These are phyloP conservation scores for Pharnaceum exiguum DNA, from an alignment of 148 eudicot genomes.

Conservation along the genomic window DNA sequence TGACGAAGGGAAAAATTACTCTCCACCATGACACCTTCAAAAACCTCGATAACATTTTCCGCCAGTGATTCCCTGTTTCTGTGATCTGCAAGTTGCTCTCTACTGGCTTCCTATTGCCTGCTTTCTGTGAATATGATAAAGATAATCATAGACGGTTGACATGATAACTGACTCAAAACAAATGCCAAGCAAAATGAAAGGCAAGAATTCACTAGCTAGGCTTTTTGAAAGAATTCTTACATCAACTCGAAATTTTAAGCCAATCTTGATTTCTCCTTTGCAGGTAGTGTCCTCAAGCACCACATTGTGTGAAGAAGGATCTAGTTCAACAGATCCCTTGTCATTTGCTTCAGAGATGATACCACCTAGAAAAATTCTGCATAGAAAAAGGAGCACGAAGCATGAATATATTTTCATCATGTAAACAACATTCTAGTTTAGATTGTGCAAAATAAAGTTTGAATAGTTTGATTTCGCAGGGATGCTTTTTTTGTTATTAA, in stretches of 20 bases:
- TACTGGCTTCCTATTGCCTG: conserved; percentile 9
- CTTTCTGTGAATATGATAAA: conserved; percentile 30
- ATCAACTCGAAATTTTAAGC: conserved; percentile 40
- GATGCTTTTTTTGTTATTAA: too few species aligned
- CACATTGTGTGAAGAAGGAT: conserved; percentile 61
- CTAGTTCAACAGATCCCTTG: conserved; percentile 41
- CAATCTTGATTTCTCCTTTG: conserved; percentile 74
- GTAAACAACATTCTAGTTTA: background rate
- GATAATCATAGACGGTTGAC: background rate
- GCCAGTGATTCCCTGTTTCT: conserved; percentile 26
- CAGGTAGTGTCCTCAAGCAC: conserved; percentile 74
- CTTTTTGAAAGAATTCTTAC: conserved; percentile 27
- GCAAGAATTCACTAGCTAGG: background rate
- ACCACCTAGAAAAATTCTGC: conserved; percentile 53
- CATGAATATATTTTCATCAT: background rate
- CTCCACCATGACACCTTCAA: conserved; percentile 50
- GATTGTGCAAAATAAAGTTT: background rate
- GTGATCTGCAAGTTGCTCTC: conserved; percentile 17
- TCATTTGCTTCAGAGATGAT: conserved; percentile 53
- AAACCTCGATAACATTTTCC: conserved; percentile 24
- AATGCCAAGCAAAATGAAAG: background rate
- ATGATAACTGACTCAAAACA: background rate
- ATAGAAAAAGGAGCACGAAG: conserved; percentile 7
- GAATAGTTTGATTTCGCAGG: background rate
- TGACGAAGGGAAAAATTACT: conserved; percentile 20